Percentiles rank a stretch among this genome's conserved stretches.
These are phyloP conservation scores for Powellomyces hirtus DNA, from an alignment of 192 early-diverging fungal genomes.

Conservation along the genomic window DNA sequence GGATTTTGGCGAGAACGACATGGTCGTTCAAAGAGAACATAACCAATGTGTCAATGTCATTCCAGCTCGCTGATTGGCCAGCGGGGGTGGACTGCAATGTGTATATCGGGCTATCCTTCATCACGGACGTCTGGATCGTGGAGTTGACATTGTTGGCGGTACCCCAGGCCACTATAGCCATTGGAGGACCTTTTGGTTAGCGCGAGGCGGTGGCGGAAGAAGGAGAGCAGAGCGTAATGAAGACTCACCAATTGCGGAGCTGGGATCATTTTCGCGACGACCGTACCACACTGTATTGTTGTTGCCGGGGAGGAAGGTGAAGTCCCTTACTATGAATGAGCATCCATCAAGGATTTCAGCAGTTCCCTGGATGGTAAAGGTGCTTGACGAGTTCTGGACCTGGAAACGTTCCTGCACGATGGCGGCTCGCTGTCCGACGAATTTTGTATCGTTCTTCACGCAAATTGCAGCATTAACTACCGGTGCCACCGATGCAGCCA, in stretches of 20 bases:
- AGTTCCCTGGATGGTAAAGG: slow-evolving; percentile 3
- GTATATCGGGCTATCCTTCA: not conserved
- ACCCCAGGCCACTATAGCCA: not conserved
- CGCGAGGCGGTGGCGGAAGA: not conserved
- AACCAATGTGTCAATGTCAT: slow-evolving; percentile 21
- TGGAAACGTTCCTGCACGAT: not conserved
- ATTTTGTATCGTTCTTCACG: slow-evolving; percentile 2
- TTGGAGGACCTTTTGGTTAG: too few relatives aligned
- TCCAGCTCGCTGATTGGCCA: not conserved
- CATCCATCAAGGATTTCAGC: slow-evolving; percentile 23
- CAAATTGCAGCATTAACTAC: not conserved
- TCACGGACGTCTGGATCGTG: not conserved
- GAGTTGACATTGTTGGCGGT: not conserved
- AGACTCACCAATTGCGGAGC: not conserved
- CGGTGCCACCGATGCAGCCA: not conserved
- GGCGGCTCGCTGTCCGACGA: not conserved
- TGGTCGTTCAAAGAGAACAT: not conserved
- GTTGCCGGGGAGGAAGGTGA: slow-evolving; percentile 1
- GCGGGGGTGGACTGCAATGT: not conserved
- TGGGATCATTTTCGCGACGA: not conserved
- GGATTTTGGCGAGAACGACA: not conserved
- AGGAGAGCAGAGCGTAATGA: not conserved
- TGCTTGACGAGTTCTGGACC: not conserved
- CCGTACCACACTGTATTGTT: slow-evolving; percentile 8
- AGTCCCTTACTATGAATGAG: slow-evolving; percentile 5